Base-by-base conservation (phyloP, 371 early-diverging fungal genomes). In the Mucor sp. region DNA sequence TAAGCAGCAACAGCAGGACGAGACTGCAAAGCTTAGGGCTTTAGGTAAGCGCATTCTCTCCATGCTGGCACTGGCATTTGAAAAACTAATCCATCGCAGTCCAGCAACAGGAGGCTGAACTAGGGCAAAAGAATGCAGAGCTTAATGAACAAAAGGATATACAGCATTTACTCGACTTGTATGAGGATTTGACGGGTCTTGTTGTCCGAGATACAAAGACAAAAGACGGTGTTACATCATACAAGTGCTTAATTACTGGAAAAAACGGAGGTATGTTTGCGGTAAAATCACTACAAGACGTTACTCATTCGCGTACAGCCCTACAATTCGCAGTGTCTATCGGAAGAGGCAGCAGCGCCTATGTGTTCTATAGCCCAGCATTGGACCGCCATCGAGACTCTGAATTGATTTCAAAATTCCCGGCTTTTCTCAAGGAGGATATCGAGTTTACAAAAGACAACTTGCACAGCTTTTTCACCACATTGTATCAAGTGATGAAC, bases 251-350 rank as follows among this genome's bases (percentile, higher is more conserved):
- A 6, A 63, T 69, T n/a, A 39, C 47, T 25, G 74, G 74, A 6
- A 63, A 32, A 9, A 67, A 62, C 23, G 74, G 74, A 37, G 61
- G 74, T 74, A 74, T 60, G 69, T 67, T 28, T 12, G 25, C 3
- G 2, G 6, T 28, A 19, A 35, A 35, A 12, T 35, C 2, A 12
- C 9, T 35, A 35, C 1, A 21, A 25, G 41, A 58, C 3, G 57
- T n/a, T 11, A 19, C 25, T 47, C 27, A 21, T 12, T 32, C 14
- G 37, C 0, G 28, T 25, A 1, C 28, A 71, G 72, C 67, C 11
- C 43, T 71, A 4, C 65, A 67, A 14, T 71, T 71, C 19, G 58
- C 67, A 30, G 25, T 71, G 9, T 43, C 57, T 1, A 56, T 67
- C 15, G 37, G 58, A 14, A 65, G 53, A 44, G 53, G 65, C 14